Conservation (phyloP, 2,329 filamentous ascomycete genomes). For the Geosmithia flava region DNA sequence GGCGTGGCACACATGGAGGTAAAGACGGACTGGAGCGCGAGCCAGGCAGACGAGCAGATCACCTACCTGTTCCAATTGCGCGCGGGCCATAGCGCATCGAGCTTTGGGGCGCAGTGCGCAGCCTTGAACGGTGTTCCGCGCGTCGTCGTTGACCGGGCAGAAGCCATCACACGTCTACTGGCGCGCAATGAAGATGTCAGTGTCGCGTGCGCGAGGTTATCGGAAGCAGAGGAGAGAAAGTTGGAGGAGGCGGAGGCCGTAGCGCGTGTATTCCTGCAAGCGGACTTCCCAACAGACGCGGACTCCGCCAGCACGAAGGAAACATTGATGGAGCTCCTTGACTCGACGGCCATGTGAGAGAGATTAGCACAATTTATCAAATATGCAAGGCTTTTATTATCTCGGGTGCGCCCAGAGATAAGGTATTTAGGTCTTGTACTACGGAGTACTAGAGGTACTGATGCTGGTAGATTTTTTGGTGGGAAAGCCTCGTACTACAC, state of each 20-base stretch:
- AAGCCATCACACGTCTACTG: slow-evolving; percentile 56
- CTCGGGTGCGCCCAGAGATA: neutral
- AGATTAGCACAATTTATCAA: neutral
- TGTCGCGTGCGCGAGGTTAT: slow-evolving; percentile 56
- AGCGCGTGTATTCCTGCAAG: slow-evolving; percentile 43
- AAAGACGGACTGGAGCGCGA: slow-evolving; percentile 38
- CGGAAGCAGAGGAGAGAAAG: slow-evolving; percentile 47
- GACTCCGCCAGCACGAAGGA: neutral
- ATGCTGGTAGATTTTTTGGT: no score
- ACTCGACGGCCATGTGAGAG: neutral
- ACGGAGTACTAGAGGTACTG: neutral
- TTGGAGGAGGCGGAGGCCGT: slow-evolving; percentile 55
- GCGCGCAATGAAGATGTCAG: slow-evolving; percentile 66
- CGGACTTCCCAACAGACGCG: slow-evolving; percentile 6
- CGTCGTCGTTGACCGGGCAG: slow-evolving; percentile 62
- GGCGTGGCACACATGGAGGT: slow-evolving; percentile 63
- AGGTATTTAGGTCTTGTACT: neutral
- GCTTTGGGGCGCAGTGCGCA: slow-evolving; percentile 79
- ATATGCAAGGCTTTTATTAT: neutral
- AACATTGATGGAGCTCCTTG: neutral
- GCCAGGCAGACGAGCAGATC: slow-evolving; percentile 46
- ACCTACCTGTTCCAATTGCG: slow-evolving; percentile 63
- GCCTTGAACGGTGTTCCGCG: slow-evolving; percentile 71
- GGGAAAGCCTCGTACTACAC: no score
- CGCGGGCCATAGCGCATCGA: slow-evolving; percentile 59